Conservation (phyloP, 306 rosid species). For the Aeschynomene evenia region DNA sequence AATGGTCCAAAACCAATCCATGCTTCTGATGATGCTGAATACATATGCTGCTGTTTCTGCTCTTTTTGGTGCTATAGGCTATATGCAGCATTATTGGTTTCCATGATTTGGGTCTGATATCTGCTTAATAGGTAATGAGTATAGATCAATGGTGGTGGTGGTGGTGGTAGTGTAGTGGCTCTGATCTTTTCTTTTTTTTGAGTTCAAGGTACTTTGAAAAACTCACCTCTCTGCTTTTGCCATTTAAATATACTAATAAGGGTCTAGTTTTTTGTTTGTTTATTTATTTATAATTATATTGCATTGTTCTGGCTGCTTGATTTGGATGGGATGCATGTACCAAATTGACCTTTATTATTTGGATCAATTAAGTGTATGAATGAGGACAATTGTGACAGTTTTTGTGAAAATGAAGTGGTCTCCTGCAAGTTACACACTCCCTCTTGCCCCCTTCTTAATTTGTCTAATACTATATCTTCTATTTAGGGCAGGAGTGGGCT, state of each 20-base stretch:
- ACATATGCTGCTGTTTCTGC: background rate
- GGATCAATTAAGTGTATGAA: background rate
- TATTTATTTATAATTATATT: background rate
- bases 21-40: conserved; percentile 5
- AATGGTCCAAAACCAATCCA: conserved; percentile 13
- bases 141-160: conserved; percentile 29
- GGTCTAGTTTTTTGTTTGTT: conserved; percentile 10
- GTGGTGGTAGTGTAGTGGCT: conserved; percentile 29
- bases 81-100: conserved; percentile 39
- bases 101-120: conserved; percentile 42
- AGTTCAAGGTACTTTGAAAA: conserved; percentile 48
- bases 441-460: background rate
- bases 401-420: background rate
- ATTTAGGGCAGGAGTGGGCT: conserved; percentile 21
- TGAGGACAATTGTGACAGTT: conserved; percentile 12
- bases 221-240: conserved; percentile 7
- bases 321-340: conserved; percentile 18
- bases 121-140: conserved; percentile 33
- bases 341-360: conserved; percentile 38
- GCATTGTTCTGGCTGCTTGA: conserved; percentile 36
- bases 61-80: conserved; percentile 13
- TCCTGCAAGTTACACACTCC: background rate
- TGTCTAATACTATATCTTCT: conserved; percentile 15
- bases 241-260: conserved; percentile 26
- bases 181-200: conserved; percentile 33